Evolutionary conservation across 495 filamentous ascomycete species (phyloP).

Genomic region (Cercophora sp.): DNA sequence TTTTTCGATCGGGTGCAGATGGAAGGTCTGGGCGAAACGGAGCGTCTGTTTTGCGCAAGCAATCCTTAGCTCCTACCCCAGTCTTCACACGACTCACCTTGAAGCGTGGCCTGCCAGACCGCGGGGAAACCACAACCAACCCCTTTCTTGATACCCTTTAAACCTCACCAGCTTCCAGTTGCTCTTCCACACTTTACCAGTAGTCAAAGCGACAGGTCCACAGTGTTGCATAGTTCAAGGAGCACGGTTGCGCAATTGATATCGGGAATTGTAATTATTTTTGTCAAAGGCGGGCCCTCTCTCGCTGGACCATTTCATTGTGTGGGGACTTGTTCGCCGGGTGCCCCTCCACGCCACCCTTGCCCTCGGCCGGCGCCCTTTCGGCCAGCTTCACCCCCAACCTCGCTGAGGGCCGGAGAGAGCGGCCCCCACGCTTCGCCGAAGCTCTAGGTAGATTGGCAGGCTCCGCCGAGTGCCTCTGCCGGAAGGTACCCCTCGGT

Average conservation of each 20-base stretch:
- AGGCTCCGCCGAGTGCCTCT: conserved; percentile 5
- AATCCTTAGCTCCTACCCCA: background rate
- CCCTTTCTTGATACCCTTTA: too few relatives aligned
- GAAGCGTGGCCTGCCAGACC: too few relatives aligned
- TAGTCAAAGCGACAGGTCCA: too few relatives aligned
- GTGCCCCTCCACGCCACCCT: conserved; percentile 5
- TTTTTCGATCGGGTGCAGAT: conserved; percentile 9
- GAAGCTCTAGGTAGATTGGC: conserved; percentile 12
- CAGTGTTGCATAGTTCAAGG: too few relatives aligned
- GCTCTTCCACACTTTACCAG: too few relatives aligned
- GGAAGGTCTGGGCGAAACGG: background rate
- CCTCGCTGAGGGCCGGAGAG: conserved; percentile 13
- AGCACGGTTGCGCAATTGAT: too few relatives aligned
- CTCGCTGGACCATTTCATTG: too few relatives aligned
- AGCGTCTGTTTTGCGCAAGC: background rate
- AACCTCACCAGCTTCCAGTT: too few relatives aligned
- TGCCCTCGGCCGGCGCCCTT: conserved; percentile 11
- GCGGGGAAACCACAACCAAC: too few relatives aligned
- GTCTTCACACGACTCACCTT: too few relatives aligned
- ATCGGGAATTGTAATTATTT: too few relatives aligned
- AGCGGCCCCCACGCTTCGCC: conserved; percentile 20
- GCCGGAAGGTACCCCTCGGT: conserved; percentile 1
- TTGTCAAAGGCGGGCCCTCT: too few relatives aligned
- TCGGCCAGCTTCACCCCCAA: conserved; percentile 19
- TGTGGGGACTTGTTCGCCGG: background rate